Base-by-base conservation (phyloP, 441 rosid species). In the Syzygium syzygioides region DNA sequence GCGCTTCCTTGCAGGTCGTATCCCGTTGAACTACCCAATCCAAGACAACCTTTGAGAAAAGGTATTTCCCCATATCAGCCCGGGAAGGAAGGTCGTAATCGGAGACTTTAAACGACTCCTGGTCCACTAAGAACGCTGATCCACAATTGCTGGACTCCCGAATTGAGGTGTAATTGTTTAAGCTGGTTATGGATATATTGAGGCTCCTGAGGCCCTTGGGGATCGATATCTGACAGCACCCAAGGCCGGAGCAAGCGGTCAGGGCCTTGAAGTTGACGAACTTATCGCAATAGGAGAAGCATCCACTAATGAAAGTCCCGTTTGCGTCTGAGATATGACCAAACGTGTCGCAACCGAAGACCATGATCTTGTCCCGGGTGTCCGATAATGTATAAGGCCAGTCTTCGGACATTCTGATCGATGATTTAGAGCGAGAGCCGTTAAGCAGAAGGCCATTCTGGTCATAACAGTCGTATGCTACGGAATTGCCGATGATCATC, bases 351-450 rank as follows among this genome's bases (percentile, higher is more conserved):
- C 41, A 41, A 41, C 41, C 41, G 6, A 41, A 41, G 41, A 41
- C 41, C 5, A 4, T 41, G 41, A 41, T 4, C 41, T 41, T 41
- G 41, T 41, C 4, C 41, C 41, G 41, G 41, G 5, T 41, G 41
- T 41, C 41, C 41, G 41, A 41, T 4, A 41, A 41, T 41, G 41
- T 41, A 41, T 41, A 41, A 4, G 41, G 41, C 41, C 41, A 4
- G 41, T 41, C 6, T 41, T 41, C 41, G 41, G 4, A 1, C 41
- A 56, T 11, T 9, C 0, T 9, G 60, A 56, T 56, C 60, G 0
- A 56, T 4, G 1, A 11, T 0, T 9, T 0, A 41, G 41, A 5
- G 3, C 1, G 1, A 56, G 60, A 56, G 5, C 0, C 0, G 60
- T 23, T 0, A 23, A 56, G 13, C 26, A 0, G 0, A 56, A 4